Percentiles rank a stretch among this genome's conserved stretches.
Evolutionary conservation across 2,329 filamentous ascomycete genomes (phyloP).

Genomic region (Byssothecium circinans): DNA sequence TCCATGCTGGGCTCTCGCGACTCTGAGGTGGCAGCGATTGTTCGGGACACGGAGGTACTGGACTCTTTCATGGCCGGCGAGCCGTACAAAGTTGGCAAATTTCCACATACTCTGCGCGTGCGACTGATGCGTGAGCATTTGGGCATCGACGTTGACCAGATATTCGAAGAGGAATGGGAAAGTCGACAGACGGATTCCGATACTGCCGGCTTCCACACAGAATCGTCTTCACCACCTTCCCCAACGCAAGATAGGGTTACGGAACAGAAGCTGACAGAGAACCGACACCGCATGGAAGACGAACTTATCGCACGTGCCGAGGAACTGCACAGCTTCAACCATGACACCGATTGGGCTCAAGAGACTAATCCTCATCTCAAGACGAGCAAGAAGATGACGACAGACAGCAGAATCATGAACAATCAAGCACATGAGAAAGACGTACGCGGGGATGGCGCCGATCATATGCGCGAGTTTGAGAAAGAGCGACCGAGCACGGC

Average conservation of each 20-base stretch:
- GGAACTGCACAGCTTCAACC: conserved; percentile 69
- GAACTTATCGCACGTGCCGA: conserved; percentile 61
- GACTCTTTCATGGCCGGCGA: conserved; percentile 88
- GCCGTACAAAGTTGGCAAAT: conserved; percentile 86
- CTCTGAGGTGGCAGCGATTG: conserved; percentile 86
- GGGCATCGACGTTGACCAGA: conserved; percentile 90
- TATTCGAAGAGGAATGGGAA: conserved; percentile 49
- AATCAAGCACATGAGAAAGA: conserved; percentile 70
- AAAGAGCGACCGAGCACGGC: conserved; percentile 60
- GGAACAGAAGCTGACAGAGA: conserved; percentile 45
- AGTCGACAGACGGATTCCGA: conserved; percentile 58
- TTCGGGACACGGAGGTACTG: conserved; percentile 91
- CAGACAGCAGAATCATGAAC: conserved; percentile 61
- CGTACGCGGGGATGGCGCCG: conserved; percentile 74
- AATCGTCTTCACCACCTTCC: conserved; percentile 39
- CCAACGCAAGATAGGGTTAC: conserved; percentile 38
- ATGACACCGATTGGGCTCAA: conserved; percentile 68
- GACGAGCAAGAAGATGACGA: conserved; percentile 56
- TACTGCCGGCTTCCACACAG: conserved; percentile 61
- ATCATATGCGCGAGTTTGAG: conserved; percentile 64
- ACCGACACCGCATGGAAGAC: conserved; percentile 52
- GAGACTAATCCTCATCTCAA: conserved; percentile 60
- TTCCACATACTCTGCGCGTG: conserved; percentile 89
- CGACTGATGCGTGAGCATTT: conserved; percentile 96
- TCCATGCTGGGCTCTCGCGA: conserved; percentile 92